A percentile compares a stretch with the other conserved stretches of the same genome.
Evolutionary conservation across 139 green algal genomes (phyloP).

Genomic region (Coccomyxa sp.): DNA sequence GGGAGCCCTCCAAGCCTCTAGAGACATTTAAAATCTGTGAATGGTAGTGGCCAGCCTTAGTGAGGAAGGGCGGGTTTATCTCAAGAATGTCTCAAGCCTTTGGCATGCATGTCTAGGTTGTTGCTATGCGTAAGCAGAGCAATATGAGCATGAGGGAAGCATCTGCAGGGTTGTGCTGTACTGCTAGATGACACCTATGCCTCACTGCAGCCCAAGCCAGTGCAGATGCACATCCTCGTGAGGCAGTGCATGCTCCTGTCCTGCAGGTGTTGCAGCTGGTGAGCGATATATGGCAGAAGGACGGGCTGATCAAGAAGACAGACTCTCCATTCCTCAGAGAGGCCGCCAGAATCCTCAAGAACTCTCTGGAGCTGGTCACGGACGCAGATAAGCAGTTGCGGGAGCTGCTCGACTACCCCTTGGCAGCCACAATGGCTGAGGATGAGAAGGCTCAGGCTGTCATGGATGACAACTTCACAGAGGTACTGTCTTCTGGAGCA

Average conservation of each 20-base stretch:
- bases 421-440: constrained; percentile 71
- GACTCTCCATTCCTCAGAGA: constrained; percentile 58
- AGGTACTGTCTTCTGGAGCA: constrained; percentile 51
- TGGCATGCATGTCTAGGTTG: too few relatives aligned
- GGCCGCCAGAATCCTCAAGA: constrained; percentile 45
- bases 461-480: constrained; percentile 66
- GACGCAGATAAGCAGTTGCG: constrained; percentile 64
- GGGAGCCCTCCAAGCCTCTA: too few relatives aligned
- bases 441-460: constrained; percentile 45
- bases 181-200: too few relatives aligned
- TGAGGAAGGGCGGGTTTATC: too few relatives aligned
- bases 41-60: too few relatives aligned
- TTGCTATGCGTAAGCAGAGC: too few relatives aligned
- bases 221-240: neutral
- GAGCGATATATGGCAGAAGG: constrained; percentile 37
- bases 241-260: neutral
- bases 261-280: constrained; percentile 7
- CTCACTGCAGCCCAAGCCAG: too few relatives aligned
- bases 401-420: constrained; percentile 78
- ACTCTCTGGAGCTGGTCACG: constrained; percentile 49
- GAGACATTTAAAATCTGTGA: too few relatives aligned
- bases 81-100: too few relatives aligned
- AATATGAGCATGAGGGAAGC: too few relatives aligned
- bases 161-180: too few relatives aligned
- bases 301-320: constrained; percentile 48